A percentile compares a stretch with the other conserved stretches of the same genome.
These are phyloP conservation scores for Chlamydomonas sp. DNA, from an alignment of 139 green algal species.

Conservation along the genomic window DNA sequence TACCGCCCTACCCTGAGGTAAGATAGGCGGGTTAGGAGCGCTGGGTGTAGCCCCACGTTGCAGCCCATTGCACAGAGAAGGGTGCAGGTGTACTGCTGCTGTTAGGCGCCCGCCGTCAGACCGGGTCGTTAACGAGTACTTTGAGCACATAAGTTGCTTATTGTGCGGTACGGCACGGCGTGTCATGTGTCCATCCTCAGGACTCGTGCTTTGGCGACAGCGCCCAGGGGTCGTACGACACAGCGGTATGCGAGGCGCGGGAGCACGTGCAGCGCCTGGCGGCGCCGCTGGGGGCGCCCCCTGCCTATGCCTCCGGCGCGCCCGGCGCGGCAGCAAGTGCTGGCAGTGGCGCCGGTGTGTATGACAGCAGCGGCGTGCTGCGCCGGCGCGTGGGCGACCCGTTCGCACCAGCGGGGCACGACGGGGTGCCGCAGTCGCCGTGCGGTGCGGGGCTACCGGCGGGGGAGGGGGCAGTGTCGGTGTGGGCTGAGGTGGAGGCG, in stretches of 20 bases:
- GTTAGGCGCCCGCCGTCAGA: too few relatives aligned
- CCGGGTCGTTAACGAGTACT: too few relatives aligned
- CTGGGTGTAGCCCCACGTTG: too few relatives aligned
- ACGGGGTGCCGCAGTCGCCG: too few relatives aligned
- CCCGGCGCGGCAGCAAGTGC: background rate
- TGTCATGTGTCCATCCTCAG: background rate
- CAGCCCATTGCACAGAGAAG: too few relatives aligned
- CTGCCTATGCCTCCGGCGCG: background rate
- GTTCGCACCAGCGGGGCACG: background rate
- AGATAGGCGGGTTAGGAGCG: too few relatives aligned
- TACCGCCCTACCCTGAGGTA: slow-evolving; percentile 32
- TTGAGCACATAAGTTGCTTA: too few relatives aligned
- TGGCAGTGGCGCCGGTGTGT: background rate
- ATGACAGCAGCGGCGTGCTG: too few relatives aligned
- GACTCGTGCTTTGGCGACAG: background rate
- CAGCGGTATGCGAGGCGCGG: background rate
- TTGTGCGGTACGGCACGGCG: too few relatives aligned
- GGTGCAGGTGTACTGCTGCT: too few relatives aligned
- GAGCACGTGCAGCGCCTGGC: slow-evolving; percentile 16
- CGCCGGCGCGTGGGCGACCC: background rate
- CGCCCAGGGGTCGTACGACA: slow-evolving; percentile 5
- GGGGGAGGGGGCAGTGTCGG: background rate
- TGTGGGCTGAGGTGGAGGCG: slow-evolving; percentile 31
- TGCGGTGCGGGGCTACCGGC: background rate
- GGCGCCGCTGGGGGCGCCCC: background rate